Conservation (phyloP, 805 yeast species). For the Nakazawaea wickerhamii region DNA sequence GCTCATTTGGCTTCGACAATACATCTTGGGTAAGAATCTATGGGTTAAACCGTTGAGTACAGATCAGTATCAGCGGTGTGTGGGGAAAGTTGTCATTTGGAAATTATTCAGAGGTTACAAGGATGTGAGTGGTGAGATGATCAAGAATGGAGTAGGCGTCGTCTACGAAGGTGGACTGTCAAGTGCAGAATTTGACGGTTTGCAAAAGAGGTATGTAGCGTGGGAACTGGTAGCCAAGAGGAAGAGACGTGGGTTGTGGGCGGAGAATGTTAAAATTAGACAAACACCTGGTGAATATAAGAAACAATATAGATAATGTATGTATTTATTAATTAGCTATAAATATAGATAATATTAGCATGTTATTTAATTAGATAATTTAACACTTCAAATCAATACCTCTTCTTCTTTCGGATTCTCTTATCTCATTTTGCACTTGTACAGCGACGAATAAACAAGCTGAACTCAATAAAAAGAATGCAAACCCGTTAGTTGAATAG, state of each 20-base stretch:
- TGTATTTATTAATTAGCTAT: neutral
- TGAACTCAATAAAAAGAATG: conserved; percentile 57
- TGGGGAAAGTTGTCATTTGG: conserved; percentile 62
- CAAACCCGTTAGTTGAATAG: conserved; percentile 61
- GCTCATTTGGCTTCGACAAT: conserved; percentile 63
- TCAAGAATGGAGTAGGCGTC: conserved; percentile 74
- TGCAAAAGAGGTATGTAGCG: conserved; percentile 51
- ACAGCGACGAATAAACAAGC: conserved; percentile 71
- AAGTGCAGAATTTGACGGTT: conserved; percentile 84
- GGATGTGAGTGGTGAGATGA: conserved; percentile 86
- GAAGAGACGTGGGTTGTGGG: conserved; percentile 65
- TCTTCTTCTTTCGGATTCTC: conserved; percentile 78
- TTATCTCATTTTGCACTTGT: conserved; percentile 90
- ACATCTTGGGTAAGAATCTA: conserved; percentile 60
- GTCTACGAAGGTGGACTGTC: conserved; percentile 73
- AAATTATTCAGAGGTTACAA: conserved; percentile 51
- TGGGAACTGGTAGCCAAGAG: conserved; percentile 57
- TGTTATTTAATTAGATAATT: conserved; percentile 1
- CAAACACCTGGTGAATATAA: conserved; percentile 81
- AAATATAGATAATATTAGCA: too few species aligned
- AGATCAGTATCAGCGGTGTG: conserved; percentile 89
- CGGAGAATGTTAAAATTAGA: conserved; percentile 39
- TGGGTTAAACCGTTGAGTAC: conserved; percentile 72
- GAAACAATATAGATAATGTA: conserved; percentile 28
- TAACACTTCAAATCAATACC: conserved; percentile 82